Evolutionary conservation across 108 stramenopile genomes (phyloP), one percentile per base, ranked within the genome.

Genomic region (Fragilaria radians): DNA sequence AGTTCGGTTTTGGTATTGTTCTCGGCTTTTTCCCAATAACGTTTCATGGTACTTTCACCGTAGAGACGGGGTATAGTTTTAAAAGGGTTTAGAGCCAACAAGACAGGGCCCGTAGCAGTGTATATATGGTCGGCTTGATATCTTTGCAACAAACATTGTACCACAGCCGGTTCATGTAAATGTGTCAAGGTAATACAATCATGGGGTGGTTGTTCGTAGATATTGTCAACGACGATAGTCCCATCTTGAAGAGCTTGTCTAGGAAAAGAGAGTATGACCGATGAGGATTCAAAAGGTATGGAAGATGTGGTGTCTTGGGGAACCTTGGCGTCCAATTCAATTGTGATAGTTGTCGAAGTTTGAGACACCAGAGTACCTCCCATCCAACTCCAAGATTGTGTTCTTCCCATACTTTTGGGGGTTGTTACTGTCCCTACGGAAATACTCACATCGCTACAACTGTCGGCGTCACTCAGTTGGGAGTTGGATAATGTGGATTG

Each of bases 61-160:
- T 91, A 91, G 53, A 91, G 53, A 9, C 48, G 59, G 0, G 52
- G 45, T 28, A 83, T 74, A 7, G 48, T 65, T 74, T 93, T 85
- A 76, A 95, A 98, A 0, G 97, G 97, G 66, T 98, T 98, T 48
- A 97, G 63, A 3, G 96, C 93, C 51, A 98, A 67, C 28, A 98
- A 78, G 34, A 98, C 92, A 52, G 93, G 85, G 9, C 97, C 97
- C 4, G 95, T 93, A 48, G 81, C 72, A 4, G 95, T 96, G 72
- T 97, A 97, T 45, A 97, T 96, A 1, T 73, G 53, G 50, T 95
- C 82, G 19, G 69, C 51, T 45, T 73, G 62, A 70, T 88, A 95
- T 42, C 93, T 70, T 26, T 72, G 62, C 47, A 85, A 74, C 27
- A 97, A 61, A 55, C 86, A 93, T 67, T 95, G 86, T 23, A 96